Evolutionary conservation across 2,329 filamentous ascomycete species (phyloP).

Genomic region (Colletotrichum spaethianum): DNA sequence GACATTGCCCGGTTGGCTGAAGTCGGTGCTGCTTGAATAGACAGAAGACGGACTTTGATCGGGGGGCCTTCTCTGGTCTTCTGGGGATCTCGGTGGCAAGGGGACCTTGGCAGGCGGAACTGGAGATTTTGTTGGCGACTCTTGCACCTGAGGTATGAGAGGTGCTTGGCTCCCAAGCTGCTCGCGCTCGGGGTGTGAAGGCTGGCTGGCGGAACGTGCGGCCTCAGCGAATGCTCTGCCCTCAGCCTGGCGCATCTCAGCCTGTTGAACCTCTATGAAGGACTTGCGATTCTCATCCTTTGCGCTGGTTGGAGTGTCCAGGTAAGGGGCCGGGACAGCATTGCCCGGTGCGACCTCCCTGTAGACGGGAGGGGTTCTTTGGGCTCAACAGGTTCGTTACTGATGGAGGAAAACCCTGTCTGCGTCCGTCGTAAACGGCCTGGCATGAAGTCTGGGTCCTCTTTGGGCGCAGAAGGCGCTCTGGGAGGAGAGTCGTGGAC

Average conservation of each 20-base stretch:
- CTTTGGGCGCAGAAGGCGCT: constrained; percentile 45
- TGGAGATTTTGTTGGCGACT: constrained; percentile 36
- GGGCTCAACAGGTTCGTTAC: constrained; percentile 41
- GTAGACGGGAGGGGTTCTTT: constrained; percentile 31
- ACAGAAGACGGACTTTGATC: constrained; percentile 59
- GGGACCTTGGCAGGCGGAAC: constrained; percentile 43
- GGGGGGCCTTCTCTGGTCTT: constrained; percentile 43
- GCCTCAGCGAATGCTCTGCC: constrained; percentile 71
- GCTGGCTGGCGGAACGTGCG: constrained; percentile 50
- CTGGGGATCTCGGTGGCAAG: constrained; percentile 42
- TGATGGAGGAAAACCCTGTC: constrained; percentile 65
- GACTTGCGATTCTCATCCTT: constrained; percentile 70
- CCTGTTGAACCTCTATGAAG: constrained; percentile 71
- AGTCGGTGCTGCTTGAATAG: constrained; percentile 42
- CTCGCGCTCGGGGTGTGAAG: constrained; percentile 49
- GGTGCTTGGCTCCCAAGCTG: constrained; percentile 42
- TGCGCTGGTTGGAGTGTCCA: constrained; percentile 55
- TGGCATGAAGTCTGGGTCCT: constrained; percentile 65
- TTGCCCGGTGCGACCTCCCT: constrained; percentile 50
- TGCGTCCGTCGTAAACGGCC: constrained; percentile 69
- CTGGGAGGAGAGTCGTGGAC: constrained; percentile 45
- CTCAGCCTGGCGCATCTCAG: constrained; percentile 73
- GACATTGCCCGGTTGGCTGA: constrained; percentile 29
- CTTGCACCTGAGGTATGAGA: constrained; percentile 48
- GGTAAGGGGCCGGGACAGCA: constrained; percentile 56